A percentile compares a stretch with the other conserved stretches of the same genome.
Conservation (phyloP, 164 flowering plant species). For the Aristolochia californica region DNA sequence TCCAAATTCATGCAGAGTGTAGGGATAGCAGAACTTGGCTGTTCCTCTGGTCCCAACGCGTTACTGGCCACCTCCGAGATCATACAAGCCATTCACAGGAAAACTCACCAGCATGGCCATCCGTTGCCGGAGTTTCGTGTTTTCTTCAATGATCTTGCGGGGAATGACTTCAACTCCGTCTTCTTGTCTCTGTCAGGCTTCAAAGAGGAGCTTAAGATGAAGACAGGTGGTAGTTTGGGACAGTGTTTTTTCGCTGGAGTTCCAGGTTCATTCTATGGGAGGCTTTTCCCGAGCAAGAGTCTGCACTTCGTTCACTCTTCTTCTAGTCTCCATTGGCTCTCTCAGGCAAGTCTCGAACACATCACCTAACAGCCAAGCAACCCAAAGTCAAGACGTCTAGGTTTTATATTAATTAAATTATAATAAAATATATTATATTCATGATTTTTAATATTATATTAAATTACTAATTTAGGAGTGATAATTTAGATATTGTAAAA, state of each 20-base stretch:
- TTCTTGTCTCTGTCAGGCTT: constrained; percentile 26
- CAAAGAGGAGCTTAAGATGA: constrained; percentile 11
- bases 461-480: no score
- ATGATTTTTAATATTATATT: no score
- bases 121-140: constrained; percentile 29
- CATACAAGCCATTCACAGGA: constrained; percentile 15
- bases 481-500: no score
- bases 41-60: constrained; percentile 68
- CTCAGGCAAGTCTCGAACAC: no score
- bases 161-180: constrained; percentile 45
- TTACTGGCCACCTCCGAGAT: constrained; percentile 22
- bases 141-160: constrained; percentile 46
- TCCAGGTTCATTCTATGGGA: constrained; percentile 53
- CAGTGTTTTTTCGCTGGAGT: constrained; percentile 39
- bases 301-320: constrained; percentile 55
- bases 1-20: constrained; percentile 10
- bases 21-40: constrained; percentile 49
- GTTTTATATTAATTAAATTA: background rate
- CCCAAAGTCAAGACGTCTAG: background rate
- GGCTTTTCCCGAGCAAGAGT: constrained; percentile 34
- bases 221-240: constrained; percentile 4
- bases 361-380: no score
- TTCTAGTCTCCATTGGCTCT: constrained; percentile 45
- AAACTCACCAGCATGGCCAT: constrained; percentile 2
- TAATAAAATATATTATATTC: no score